Conservation (phyloP, 1,139 yeast species). For the Kodamaea ohmeri region DNA sequence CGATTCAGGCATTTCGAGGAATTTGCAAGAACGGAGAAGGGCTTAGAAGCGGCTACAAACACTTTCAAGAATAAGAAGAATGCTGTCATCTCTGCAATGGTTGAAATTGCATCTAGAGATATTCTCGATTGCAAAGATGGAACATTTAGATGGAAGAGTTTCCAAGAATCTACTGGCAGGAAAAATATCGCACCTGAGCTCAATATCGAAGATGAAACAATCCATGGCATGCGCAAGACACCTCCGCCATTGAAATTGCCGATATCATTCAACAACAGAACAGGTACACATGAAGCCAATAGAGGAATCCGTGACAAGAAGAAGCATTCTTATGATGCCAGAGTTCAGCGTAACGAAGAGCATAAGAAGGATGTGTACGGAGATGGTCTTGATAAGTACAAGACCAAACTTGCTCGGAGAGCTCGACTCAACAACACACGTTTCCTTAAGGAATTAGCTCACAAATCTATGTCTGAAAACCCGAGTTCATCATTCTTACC, state of each 20-base stretch:
- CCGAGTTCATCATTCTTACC: slow-evolving; percentile 52
- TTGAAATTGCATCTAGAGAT: slow-evolving; percentile 70
- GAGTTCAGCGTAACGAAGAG: slow-evolving; percentile 63
- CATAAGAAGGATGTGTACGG: slow-evolving; percentile 79
- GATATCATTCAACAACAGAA: slow-evolving; percentile 78
- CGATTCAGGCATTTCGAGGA: slow-evolving; percentile 60
- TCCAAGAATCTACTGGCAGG: slow-evolving; percentile 23
- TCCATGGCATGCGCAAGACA: slow-evolving; percentile 22
- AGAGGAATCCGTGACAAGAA: slow-evolving; percentile 82
- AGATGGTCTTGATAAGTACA: slow-evolving; percentile 63
- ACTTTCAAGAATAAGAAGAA: slow-evolving; percentile 33
- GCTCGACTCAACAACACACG: slow-evolving; percentile 54
- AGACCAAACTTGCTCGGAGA: slow-evolving; percentile 40
- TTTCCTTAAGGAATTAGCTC: slow-evolving; percentile 56
- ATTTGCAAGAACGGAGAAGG: slow-evolving; percentile 47
- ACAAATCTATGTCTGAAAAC: slow-evolving; percentile 39
- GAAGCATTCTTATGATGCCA: slow-evolving; percentile 73
- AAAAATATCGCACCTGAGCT: slow-evolving; percentile 25
- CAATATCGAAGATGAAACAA: slow-evolving; percentile 26
- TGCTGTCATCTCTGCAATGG: slow-evolving; percentile 57
- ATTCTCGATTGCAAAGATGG: slow-evolving; percentile 46
- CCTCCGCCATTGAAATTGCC: slow-evolving; percentile 44
- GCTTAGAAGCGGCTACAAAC: slow-evolving; percentile 44
- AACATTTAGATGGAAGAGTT: slow-evolving; percentile 50
- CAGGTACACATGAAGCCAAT: slow-evolving; percentile 74